Conservation (phyloP, 2,329 filamentous ascomycete species). For the Ceratocystis variospora region DNA sequence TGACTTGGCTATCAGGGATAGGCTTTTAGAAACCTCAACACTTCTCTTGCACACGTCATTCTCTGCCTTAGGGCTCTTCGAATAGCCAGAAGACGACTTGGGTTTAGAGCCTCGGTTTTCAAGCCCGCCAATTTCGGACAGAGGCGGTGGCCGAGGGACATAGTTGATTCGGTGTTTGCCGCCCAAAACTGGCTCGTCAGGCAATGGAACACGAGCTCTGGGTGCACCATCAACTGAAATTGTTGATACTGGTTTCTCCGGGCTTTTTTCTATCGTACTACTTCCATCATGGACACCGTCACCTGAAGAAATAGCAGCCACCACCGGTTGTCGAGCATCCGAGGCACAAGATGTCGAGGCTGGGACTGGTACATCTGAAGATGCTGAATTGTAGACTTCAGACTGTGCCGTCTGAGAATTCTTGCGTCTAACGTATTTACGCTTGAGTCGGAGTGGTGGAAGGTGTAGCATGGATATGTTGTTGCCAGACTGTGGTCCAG, state of each 20-base stretch:
- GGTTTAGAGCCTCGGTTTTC: conserved; percentile 4
- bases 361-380: neutral
- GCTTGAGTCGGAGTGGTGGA: conserved; percentile 5
- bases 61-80: neutral
- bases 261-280: neutral
- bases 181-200: neutral
- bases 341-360: neutral
- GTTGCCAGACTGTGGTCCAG: neutral
- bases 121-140: neutral
- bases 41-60: neutral
- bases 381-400: neutral
- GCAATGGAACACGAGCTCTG: neutral
- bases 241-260: too few relatives aligned
- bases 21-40: neutral
- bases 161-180: neutral
- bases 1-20: neutral
- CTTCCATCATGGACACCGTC: neutral
- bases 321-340: neutral
- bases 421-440: conserved; percentile 13
- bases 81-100: neutral
- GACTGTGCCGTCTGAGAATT: neutral
- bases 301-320: neutral
- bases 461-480: neutral
- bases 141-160: neutral
- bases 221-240: neutral